Evolutionary conservation across 352 stramenopile species (phyloP), one percentile per base, ranked within the genome.

Genomic region (Phytophthora cactorum): DNA sequence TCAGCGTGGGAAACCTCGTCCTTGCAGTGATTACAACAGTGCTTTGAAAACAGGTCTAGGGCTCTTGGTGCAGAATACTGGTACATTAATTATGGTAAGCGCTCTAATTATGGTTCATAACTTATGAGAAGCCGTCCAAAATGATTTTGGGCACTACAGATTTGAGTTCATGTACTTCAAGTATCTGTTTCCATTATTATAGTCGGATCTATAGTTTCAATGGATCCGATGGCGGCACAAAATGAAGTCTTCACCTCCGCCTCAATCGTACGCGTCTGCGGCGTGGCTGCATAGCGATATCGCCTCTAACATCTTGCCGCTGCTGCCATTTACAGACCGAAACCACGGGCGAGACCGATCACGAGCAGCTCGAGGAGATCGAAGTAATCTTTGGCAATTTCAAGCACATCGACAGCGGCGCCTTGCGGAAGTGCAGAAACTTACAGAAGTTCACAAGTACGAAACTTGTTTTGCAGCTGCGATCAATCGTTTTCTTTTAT

Each of bases 341-440:
- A 41, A 53, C 63, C 14, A 88, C 78, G 5, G 88, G 86, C 39
- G 79, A 92, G 76, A 58, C 68, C 11, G 79, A 92, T 27, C 85
- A 94, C 51, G 81, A 83, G 17, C 60, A 66, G 10, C 51, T 97
- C 27, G 66, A 84, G 39, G 79, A 95, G 29, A 62, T 96, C 52
- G 88, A 97, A 72, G 75, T 96, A 38, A 95, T 96, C 65, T 96
- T 97, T 56, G 83, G 77, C 4, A 52, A 29, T 22, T 89, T 88
- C 14, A 64, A 86, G 32, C 72, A 75, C 15, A 70, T 95, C 44
- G 75, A 82, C 7, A 28, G 31, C 14, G 46, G 63, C 11, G 81
- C 81, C 15, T 43, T 95, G 14, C 74, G 63, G 7, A 72, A 74
- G 29, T 93, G 83, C 69, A 67, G 57, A 41, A 79, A 79, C 36